Percentiles rank a stretch among this genome's conserved stretches.
Evolutionary conservation across 139 green algal species (phyloP).

Genomic region (Ettlia oleoabundans): DNA sequence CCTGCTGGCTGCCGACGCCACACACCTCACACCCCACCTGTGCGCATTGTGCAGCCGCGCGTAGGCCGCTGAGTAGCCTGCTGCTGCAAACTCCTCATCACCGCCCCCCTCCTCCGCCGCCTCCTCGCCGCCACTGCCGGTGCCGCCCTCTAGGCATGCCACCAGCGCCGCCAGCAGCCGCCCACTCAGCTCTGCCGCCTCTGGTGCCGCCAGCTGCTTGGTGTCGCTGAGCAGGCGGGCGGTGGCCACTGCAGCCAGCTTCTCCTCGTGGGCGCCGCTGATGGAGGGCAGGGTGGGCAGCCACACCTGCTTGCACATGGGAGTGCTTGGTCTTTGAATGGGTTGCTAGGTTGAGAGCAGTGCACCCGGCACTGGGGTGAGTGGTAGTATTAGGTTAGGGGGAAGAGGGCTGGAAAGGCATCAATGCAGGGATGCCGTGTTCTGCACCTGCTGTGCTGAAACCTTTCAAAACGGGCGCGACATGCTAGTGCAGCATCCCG

Average conservation of each 20-base stretch:
- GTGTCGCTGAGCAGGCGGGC: constrained; percentile 73
- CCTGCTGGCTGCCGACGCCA: background rate
- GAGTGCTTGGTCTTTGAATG: background rate
- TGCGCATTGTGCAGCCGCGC: constrained; percentile 84
- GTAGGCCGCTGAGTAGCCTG: constrained; percentile 79
- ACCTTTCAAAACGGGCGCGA: no score
- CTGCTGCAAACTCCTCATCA: constrained; percentile 42
- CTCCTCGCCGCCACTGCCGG: background rate
- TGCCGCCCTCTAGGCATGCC: constrained; percentile 51
- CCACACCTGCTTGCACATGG: constrained; percentile 62
- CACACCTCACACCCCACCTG: background rate
- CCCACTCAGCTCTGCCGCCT: constrained; percentile 58
- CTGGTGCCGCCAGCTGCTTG: constrained; percentile 36
- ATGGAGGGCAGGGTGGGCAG: constrained; percentile 64
- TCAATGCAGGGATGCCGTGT: background rate
- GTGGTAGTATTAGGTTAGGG: no score
- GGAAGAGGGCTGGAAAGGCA: no score
- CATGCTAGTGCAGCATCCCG: no score
- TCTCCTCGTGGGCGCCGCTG: constrained; percentile 72
- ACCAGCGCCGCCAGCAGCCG: constrained; percentile 70
- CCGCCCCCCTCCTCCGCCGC: constrained; percentile 29
- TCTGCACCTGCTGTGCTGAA: no score
- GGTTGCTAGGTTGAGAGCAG: background rate
- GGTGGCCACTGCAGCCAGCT: constrained; percentile 79
- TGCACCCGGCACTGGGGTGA: no score